Base-by-base conservation (phyloP, 2,329 filamentous ascomycete genomes). In the Monosporascus cannonballus region DNA sequence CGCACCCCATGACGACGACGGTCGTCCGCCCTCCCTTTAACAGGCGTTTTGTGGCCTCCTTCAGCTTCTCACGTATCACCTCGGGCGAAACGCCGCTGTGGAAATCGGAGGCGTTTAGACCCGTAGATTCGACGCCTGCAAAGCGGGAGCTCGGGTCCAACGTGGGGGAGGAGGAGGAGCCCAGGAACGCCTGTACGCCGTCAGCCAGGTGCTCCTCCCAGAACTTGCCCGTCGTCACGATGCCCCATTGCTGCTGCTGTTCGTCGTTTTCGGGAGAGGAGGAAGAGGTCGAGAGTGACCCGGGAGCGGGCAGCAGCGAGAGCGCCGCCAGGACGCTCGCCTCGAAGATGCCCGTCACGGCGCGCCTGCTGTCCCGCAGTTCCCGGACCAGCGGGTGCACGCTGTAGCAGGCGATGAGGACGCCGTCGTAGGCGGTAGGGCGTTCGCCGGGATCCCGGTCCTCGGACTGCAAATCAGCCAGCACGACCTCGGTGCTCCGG, bases 331-430 rank as follows among this genome's bases (percentile, higher is more conserved):
- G 73, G 15, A 96, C 76, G 62, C 86, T 90, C 1, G 90, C 87
- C 69, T 96, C 92, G 64, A 96, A 94, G 52, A 97, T 96, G 6
- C 93, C 92, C 0, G 83, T 85, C 5, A 90, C 85, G 36, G 83
- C 69, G 73, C 80, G 54, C 9, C 57, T 59, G 15, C 59, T 54
- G 22, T 56, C 45, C 6, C 69, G 50, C 15, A 96, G 72, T 48
- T 77, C 69, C 0, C 75, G 68, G 0, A 96, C 89, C 0, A 96
- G 78, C 0, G 87, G 84, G 64, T 96, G 91, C 1, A 87, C 83
- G 54, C 89, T 94, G 73, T 90, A 97, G 72, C 93, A 96, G 20
- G 91, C 91, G 2, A 96, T 80, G 1, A 96, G 78, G 56, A 95
- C 85, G n/a, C 79, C 90, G 64, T 94, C 85, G 67, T 89, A 83